Evolutionary conservation across 2,329 filamentous ascomycete species (phyloP).

Genomic region (Microsporum ferrugineum): DNA sequence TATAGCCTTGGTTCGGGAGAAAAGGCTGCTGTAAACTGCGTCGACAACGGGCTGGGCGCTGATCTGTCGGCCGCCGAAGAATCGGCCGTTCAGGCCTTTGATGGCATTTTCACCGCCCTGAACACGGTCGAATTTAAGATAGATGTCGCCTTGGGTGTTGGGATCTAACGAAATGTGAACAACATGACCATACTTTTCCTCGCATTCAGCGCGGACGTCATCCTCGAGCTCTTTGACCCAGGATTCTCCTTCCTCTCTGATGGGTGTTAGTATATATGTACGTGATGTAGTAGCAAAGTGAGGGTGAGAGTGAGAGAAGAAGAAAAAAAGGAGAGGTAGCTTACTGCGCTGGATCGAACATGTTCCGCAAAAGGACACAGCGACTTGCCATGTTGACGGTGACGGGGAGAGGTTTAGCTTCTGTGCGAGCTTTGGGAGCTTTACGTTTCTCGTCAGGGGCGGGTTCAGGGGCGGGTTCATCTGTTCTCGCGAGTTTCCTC

Average conservation of each 20-base stretch:
- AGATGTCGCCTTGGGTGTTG: constrained; percentile 91
- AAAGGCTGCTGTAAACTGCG: constrained; percentile 95
- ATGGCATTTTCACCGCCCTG: constrained; percentile 94
- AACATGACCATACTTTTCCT: constrained; percentile 90
- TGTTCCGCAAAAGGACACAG: constrained; percentile 88
- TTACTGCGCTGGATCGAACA: constrained; percentile 87
- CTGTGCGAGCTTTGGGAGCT: constrained; percentile 65
- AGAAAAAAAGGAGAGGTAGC: constrained; percentile 29
- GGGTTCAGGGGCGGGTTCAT: constrained; percentile 57
- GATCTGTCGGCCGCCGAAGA: constrained; percentile 86
- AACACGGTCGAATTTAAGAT: constrained; percentile 95
- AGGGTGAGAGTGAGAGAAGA: not conserved
- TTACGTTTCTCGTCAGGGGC: constrained; percentile 55
- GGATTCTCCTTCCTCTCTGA: constrained; percentile 68
- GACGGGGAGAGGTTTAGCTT: constrained; percentile 65
- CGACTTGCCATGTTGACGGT: constrained; percentile 86
- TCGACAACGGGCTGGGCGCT: constrained; percentile 93
- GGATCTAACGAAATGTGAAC: constrained; percentile 93
- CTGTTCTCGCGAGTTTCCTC: constrained; percentile 93
- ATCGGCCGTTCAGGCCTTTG: constrained; percentile 92
- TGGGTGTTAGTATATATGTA: constrained; percentile 24
- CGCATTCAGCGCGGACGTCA: constrained; percentile 85
- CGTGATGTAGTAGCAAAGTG: not conserved
- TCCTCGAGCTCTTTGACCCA: constrained; percentile 93
- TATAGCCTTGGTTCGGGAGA: constrained; percentile 73